Evolutionary conservation across 768 basidiomycete genomes (phyloP).

Genomic region (Tulasnella sp.): DNA sequence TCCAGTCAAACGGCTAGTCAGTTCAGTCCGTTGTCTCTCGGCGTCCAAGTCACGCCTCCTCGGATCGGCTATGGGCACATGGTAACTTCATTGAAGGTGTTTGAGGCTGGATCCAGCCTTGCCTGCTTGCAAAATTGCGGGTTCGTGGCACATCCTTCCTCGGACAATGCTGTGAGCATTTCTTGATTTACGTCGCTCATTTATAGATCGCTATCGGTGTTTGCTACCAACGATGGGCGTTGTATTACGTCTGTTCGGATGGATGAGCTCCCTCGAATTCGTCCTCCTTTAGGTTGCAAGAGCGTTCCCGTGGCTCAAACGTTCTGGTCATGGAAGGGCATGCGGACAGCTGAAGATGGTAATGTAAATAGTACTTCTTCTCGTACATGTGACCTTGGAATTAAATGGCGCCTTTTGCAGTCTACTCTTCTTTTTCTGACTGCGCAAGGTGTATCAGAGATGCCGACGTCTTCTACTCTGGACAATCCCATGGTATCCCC

Average conservation of each 20-base stretch:
- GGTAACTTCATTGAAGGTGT: constrained; percentile 38
- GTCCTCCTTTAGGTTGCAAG: constrained; percentile 24
- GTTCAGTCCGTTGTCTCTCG: background rate
- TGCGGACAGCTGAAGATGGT: constrained; percentile 24
- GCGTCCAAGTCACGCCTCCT: constrained; percentile 37
- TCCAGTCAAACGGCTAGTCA: too few relatives aligned
- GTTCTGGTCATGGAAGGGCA: constrained; percentile 30
- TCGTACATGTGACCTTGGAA: background rate
- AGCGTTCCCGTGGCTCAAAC: constrained; percentile 14
- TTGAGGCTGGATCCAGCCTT: constrained; percentile 37
- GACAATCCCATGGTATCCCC: background rate
- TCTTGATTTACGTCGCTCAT: background rate
- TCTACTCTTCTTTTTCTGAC: constrained; percentile 18
- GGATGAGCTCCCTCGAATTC: constrained; percentile 24
- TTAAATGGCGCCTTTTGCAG: too few relatives aligned
- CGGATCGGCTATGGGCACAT: constrained; percentile 31
- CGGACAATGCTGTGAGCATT: too few relatives aligned
- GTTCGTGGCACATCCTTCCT: constrained; percentile 32
- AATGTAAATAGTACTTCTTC: constrained; percentile 23
- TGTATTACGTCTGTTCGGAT: constrained; percentile 30
- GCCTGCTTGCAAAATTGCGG: constrained; percentile 54
- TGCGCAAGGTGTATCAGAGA: constrained; percentile 15
- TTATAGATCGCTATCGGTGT: constrained; percentile 20
- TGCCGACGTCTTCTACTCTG: background rate
- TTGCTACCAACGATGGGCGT: constrained; percentile 42